These are phyloP conservation scores for Fusarium fujikuroi DNA, from an alignment of 2,329 filamentous ascomycete species.

Conservation along the genomic window DNA sequence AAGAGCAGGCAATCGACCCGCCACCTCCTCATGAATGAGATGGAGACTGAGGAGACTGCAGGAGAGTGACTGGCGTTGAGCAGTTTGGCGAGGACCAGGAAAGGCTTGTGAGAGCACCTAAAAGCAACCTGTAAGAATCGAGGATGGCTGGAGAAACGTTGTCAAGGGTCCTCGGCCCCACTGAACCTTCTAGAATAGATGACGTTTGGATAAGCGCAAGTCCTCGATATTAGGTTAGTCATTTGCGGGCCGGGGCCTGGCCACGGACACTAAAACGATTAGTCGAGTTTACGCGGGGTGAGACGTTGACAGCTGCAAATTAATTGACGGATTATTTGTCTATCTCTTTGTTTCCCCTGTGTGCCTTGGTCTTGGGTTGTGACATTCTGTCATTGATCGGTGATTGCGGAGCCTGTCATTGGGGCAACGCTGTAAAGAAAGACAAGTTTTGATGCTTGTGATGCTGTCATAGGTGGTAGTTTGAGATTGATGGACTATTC, in stretches of 20 bases:
- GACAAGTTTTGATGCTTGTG: neutral
- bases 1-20: slow-evolving; percentile 14
- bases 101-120: slow-evolving; percentile 20
- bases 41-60: neutral
- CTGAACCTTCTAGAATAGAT: slow-evolving; percentile 58
- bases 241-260: slow-evolving; percentile 18
- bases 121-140: slow-evolving; percentile 13
- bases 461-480: neutral
- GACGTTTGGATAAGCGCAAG: slow-evolving; percentile 49
- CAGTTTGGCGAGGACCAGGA: slow-evolving; percentile 20
- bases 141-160: slow-evolving; percentile 22
- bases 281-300: slow-evolving; percentile 31
- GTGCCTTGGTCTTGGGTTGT: neutral
- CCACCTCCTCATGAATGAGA: slow-evolving; percentile 6
- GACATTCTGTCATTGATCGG: slow-evolving; percentile 10
- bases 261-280: slow-evolving; percentile 40
- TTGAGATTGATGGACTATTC: slow-evolving; percentile 11
- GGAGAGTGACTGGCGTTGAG: slow-evolving; percentile 3
- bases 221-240: slow-evolving; percentile 46
- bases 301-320: neutral
- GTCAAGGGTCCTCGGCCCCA: slow-evolving; percentile 47
- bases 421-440: neutral
- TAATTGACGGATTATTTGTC: slow-evolving; percentile 14
- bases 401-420: neutral
- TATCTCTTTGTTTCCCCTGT: neutral